phyloP scores from a whole-genome alignment of 1,139 yeast genomes.

The Yamadazyma triangularis region DNA sequence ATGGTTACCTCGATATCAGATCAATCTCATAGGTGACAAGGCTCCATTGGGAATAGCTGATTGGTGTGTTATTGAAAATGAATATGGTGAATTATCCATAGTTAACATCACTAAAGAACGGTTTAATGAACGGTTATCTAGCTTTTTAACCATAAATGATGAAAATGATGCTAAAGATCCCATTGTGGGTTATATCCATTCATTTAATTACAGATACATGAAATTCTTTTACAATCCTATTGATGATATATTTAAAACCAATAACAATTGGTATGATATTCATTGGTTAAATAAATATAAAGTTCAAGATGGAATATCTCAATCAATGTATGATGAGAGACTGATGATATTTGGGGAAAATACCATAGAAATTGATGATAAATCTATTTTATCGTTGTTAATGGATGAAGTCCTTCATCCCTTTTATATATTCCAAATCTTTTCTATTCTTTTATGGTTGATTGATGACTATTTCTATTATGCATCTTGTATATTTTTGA shows the following conservation, averaged over 20 bases:
- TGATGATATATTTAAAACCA: conserved; percentile 80
- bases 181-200: conserved; percentile 61
- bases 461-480: conserved; percentile 90
- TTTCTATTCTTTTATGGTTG: conserved; percentile 87
- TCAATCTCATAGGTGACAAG: conserved; percentile 61
- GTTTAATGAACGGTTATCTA: conserved; percentile 69
- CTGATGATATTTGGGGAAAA: conserved; percentile 72
- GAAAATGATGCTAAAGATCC: conserved; percentile 45
- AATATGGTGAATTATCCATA: conserved; percentile 77
- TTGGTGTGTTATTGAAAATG: conserved; percentile 93
- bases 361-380: conserved; percentile 71
- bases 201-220: conserved; percentile 78
- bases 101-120: conserved; percentile 51
- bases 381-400: conserved; percentile 58
- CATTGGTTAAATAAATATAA: conserved; percentile 62
- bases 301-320: conserved; percentile 69
- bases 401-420: conserved; percentile 92
- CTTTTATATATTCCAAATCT: conserved; percentile 88
- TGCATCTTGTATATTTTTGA: conserved; percentile 85
- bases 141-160: conserved; percentile 48
- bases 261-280: conserved; percentile 79
- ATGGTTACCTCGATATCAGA: conserved; percentile 80
- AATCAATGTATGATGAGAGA: conserved; percentile 65
- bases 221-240: conserved; percentile 78
- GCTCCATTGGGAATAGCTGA: conserved; percentile 77